Percentiles rank a stretch among this genome's conserved stretches.
phyloP scores from a whole-genome alignment of 176 grass and related monocot species.

The Oryza meridionalis region DNA sequence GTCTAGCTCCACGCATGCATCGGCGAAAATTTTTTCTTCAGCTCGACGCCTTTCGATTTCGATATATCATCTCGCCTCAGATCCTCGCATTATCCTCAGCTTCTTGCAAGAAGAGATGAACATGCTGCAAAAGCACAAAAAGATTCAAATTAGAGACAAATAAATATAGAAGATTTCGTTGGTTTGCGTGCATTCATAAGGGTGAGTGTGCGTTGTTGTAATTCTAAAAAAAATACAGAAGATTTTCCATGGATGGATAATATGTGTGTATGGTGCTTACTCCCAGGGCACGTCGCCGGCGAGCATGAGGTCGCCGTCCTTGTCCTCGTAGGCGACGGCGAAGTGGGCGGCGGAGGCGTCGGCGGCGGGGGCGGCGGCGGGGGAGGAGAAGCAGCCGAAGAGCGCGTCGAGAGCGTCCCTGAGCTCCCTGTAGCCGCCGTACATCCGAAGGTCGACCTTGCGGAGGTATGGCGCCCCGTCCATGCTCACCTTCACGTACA shows the following conservation, averaged over 20 bases:
- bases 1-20: not conserved
- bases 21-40: not conserved
- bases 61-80: conserved; percentile 48
- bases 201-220: no score
- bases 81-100: conserved; percentile 63
- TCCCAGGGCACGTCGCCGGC: conserved; percentile 82
- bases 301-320: conserved; percentile 82
- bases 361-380: not conserved
- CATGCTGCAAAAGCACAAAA: conserved; percentile 51
- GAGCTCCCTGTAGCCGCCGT: conserved; percentile 62
- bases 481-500: conserved; percentile 78
- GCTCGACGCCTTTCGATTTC: not conserved
- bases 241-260: not conserved
- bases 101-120: conserved; percentile 79
- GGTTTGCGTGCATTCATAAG: no score
- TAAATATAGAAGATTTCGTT: not conserved
- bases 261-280: conserved; percentile 32
- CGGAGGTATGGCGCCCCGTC: conserved; percentile 71
- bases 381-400: conserved; percentile 62
- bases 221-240: no score
- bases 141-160: not conserved
- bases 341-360: conserved; percentile 29
- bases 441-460: conserved; percentile 69
- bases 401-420: conserved; percentile 48
- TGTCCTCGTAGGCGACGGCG: conserved; percentile 70